phyloP scores from a whole-genome alignment of 208 protist genomes.

The Trypanosoma brucei region DNA sequence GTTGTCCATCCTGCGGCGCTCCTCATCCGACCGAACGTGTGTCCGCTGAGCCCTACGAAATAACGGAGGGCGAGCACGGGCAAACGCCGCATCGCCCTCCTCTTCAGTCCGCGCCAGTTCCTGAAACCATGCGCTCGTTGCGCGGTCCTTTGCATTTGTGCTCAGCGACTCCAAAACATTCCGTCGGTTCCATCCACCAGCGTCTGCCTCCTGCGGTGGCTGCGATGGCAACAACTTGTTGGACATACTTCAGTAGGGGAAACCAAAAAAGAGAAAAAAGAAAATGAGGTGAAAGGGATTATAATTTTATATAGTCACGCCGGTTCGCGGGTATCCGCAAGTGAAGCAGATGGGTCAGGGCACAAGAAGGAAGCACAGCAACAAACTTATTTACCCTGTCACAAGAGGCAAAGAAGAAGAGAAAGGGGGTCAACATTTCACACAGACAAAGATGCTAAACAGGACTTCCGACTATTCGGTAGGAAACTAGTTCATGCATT shows the following conservation, averaged over 20 bases:
- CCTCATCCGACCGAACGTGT: constrained; percentile 55
- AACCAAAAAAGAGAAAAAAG: constrained; percentile 1
- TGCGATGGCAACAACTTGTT: constrained; percentile 1
- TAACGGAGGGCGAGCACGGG: constrained; percentile 31
- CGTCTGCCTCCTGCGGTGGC: not conserved
- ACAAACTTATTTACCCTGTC: too few species aligned
- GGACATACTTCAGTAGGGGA: constrained; percentile 1
- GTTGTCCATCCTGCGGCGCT: constrained; percentile 66
- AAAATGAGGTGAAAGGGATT: not conserved
- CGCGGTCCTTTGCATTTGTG: constrained; percentile 9
- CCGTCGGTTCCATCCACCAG: not conserved
- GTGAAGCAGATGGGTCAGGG: too few species aligned
- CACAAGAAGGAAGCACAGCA: too few species aligned
- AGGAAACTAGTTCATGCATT: too few species aligned
- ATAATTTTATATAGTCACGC: too few species aligned
- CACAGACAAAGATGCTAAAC: too few species aligned
- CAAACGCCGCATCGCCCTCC: constrained; percentile 40
- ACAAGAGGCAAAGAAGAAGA: too few species aligned
- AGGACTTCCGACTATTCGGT: too few species aligned
- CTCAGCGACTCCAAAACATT: constrained; percentile 8
- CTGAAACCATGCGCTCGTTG: constrained; percentile 47
- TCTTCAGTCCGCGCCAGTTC: constrained; percentile 43
- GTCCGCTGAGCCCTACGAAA: constrained; percentile 45
- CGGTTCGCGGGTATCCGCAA: too few species aligned
- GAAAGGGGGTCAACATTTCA: too few species aligned